These are phyloP conservation scores for Sarocladium oryzae DNA, from an alignment of 2,329 filamentous ascomycete species.

Conservation along the genomic window DNA sequence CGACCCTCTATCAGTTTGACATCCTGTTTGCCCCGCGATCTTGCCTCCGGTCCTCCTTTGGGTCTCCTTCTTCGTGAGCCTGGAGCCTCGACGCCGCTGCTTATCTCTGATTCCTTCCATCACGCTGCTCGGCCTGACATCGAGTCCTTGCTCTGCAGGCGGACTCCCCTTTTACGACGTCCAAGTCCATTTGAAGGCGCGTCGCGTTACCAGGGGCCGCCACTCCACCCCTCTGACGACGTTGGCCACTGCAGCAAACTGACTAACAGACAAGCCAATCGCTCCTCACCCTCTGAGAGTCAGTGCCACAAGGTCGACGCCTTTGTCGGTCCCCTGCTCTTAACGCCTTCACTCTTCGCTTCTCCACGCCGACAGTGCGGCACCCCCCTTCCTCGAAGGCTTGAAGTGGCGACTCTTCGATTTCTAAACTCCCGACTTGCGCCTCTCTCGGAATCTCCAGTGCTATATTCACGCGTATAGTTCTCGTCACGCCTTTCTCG, in stretches of 20 bases:
- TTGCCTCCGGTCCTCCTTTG: too few relatives aligned
- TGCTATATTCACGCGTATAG: background rate
- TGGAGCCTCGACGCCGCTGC: too few relatives aligned
- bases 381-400: background rate
- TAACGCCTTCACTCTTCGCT: background rate
- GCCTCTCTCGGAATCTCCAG: background rate
- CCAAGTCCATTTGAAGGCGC: background rate
- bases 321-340: background rate
- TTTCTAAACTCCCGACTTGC: background rate
- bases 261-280: slow-evolving; percentile 7
- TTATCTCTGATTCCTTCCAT: background rate
- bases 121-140: background rate
- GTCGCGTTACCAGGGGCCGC: slow-evolving; percentile 5
- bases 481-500: background rate
- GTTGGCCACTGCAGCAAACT: slow-evolving; percentile 8
- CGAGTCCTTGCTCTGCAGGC: background rate
- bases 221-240: slow-evolving; percentile 3
- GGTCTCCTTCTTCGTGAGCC: too few relatives aligned
- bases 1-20: background rate
- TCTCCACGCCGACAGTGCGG: background rate
- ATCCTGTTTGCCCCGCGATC: slow-evolving; percentile 2
- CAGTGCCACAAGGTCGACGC: slow-evolving; percentile 2
- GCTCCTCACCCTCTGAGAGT: slow-evolving; percentile 1
- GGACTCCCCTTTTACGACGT: background rate
- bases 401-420: background rate